Conservation (phyloP, 2,329 filamentous ascomycete species). For the Byssoonygena ceratinophila region DNA sequence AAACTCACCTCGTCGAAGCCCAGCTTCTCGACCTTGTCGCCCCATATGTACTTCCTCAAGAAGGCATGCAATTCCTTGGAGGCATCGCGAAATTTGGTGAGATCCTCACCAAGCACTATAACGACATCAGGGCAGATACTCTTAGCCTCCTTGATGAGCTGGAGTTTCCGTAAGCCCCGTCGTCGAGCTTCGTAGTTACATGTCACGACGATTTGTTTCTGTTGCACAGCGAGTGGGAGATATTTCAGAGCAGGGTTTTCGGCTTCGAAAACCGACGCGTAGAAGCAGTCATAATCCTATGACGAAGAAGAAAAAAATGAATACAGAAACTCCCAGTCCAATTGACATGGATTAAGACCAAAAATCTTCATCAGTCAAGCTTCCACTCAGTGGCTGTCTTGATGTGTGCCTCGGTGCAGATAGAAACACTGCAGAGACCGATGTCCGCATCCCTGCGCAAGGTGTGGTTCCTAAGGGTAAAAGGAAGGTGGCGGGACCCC, state of each 20-base stretch:
- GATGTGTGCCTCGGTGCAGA: not conserved
- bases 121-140: constrained; percentile 72
- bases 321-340: constrained; percentile 3
- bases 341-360: constrained; percentile 3
- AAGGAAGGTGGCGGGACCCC: not conserved
- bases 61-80: constrained; percentile 72
- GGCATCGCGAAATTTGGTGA: constrained; percentile 72
- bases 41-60: constrained; percentile 66
- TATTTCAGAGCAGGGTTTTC: constrained; percentile 62
- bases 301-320: not conserved
- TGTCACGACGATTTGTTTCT: constrained; percentile 86
- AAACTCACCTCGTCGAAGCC: constrained; percentile 79
- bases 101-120: constrained; percentile 75
- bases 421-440: not conserved
- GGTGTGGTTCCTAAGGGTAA: not conserved
- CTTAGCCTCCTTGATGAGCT: constrained; percentile 72
- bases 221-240: constrained; percentile 70
- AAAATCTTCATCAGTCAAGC: not conserved
- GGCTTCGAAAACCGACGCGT: constrained; percentile 80
- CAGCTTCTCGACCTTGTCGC: constrained; percentile 62
- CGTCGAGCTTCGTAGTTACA: constrained; percentile 87
- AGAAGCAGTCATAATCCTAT: constrained; percentile 62
- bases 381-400: not conserved
- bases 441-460: not conserved
- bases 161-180: constrained; percentile 59